Evolutionary conservation across 2,329 filamentous ascomycete species (phyloP), one percentile per base, ranked within the genome.

Genomic region (Cyphellophora attinorum): DNA sequence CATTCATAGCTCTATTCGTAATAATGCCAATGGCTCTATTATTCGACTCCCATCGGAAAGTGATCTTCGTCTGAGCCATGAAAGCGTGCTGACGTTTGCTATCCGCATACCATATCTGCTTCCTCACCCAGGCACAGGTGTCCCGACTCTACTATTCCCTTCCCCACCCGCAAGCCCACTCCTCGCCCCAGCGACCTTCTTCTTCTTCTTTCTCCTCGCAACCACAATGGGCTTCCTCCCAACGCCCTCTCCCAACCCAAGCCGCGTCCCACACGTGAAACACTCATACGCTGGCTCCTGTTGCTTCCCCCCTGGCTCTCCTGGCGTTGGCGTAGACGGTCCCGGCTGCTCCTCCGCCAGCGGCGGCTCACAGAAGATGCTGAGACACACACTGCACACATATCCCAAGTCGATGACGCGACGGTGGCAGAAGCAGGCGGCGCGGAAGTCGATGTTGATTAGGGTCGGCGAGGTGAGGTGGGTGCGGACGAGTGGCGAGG

Each of bases 381-480:
- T 93, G 29, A 98, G 67, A 54, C 91, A 98, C 48, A 98, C 86
- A 41, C 85, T 93, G 65, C 91, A 98, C 23, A 98, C 89, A 55
- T 85, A 98, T 6, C 88, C 91, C 2, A 88, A 76, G 59, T 95
- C 85, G 28, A 98, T 81, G 13, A 96, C 85, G 21, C 76, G 76
- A 33, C 89, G 73, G 61, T 98, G 91, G 56, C 91, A 98, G 63
- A 98, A 98, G 56, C 91, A 98, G 3, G 91, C 91, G n/a, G 93
- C 89, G 28, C 91, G 77, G 57, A 98, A 98, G 61, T 98, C 93
- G 28, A 98, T 86, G 29, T 81, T 79, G 37, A 88, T 82, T 23
- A 85, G 79, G 5, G 82, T 85, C 0, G 91, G 88, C 4, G 81
- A 66, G 27, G 94, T 31, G 27, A 98, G 64, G 38, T 79, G 72